phyloP scores from a whole-genome alignment of 208 protist genomes.

The Leishmania aethiopica region DNA sequence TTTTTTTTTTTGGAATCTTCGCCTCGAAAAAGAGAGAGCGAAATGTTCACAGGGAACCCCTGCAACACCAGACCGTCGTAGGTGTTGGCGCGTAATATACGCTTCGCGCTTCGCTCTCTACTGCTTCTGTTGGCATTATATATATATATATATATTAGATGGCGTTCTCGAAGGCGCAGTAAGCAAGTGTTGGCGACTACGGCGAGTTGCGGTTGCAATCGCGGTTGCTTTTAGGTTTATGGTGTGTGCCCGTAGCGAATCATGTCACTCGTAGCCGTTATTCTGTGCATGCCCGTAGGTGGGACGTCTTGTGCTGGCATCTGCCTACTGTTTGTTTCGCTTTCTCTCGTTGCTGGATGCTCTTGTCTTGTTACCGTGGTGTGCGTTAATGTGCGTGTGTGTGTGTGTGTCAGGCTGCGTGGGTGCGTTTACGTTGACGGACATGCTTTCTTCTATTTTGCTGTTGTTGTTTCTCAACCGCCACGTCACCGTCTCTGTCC shows the following conservation, averaged over 20 bases:
- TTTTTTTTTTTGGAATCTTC: neutral
- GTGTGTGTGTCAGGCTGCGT: neutral
- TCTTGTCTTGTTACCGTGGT: neutral
- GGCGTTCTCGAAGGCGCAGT: neutral
- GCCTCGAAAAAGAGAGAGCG: neutral
- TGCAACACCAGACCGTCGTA: neutral
- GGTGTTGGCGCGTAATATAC: neutral
- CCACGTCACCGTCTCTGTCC: neutral
- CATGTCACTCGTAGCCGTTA: neutral
- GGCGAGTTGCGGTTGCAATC: neutral
- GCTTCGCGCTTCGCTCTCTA: neutral
- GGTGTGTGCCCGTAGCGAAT: neutral
- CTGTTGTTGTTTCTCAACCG: neutral
- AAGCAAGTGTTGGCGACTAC: neutral
- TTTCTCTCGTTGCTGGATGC: neutral
- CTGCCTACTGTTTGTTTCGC: neutral
- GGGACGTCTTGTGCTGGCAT: neutral
- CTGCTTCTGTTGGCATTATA: neutral
- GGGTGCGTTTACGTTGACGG: neutral
- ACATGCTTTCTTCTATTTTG: neutral
- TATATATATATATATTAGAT: neutral
- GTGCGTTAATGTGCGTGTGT: neutral
- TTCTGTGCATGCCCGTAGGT: neutral
- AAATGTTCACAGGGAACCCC: neutral
- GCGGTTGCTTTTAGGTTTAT: neutral